A percentile compares a stretch with the other conserved stretches of the same genome.
phyloP scores from a whole-genome alignment of 352 stramenopile species.

The Elongisporangium senticosum region DNA sequence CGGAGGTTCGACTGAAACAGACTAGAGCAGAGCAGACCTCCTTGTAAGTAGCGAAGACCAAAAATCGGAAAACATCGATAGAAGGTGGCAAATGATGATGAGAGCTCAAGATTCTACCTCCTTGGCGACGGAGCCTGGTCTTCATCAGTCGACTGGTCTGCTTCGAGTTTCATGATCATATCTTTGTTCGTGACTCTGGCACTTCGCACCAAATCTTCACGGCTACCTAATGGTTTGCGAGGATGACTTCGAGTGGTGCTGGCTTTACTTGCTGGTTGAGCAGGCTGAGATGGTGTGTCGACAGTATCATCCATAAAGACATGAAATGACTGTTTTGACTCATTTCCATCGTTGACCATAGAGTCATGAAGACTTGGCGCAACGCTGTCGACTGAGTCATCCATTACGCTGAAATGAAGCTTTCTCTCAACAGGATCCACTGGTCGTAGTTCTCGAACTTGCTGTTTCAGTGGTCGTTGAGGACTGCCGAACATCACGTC shows the following conservation, averaged over 20 bases:
- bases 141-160: slow-evolving; percentile 4
- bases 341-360: slow-evolving; percentile 29
- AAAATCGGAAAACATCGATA: background rate
- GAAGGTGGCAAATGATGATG: background rate
- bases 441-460: slow-evolving; percentile 41
- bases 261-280: slow-evolving; percentile 20
- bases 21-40: background rate
- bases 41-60: background rate
- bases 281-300: slow-evolving; percentile 13
- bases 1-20: background rate
- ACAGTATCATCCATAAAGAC: slow-evolving; percentile 38
- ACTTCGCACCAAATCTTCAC: slow-evolving; percentile 57
- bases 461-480: slow-evolving; percentile 29
- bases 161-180: slow-evolving; percentile 49
- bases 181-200: slow-evolving; percentile 77
- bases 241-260: slow-evolving; percentile 12
- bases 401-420: slow-evolving; percentile 80
- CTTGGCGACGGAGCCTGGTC: slow-evolving; percentile 10
- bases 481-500: slow-evolving; percentile 87
- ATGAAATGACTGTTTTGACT: slow-evolving; percentile 41
- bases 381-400: slow-evolving; percentile 72
- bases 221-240: slow-evolving; percentile 54
- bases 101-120: slow-evolving; percentile 30
- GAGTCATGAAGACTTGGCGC: slow-evolving; percentile 26
- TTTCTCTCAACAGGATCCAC: slow-evolving; percentile 75